phyloP scores from a whole-genome alignment of 345 rosid genomes.

The Salix viminalis region DNA sequence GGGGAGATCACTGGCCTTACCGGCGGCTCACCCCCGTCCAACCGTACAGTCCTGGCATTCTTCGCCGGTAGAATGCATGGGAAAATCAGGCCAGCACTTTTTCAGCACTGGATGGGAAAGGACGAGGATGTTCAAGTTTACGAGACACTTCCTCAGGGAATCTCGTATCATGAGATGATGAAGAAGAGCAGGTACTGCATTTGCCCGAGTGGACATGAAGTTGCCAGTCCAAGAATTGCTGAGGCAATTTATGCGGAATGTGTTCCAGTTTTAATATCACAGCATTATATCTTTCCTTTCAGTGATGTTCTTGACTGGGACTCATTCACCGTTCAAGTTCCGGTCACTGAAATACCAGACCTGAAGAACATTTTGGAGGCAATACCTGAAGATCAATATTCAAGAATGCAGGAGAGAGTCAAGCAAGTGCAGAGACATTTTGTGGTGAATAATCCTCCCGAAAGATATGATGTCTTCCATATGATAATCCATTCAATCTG shows the following conservation, averaged over 20 bases:
- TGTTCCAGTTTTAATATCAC: constrained; percentile 65
- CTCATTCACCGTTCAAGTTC: constrained; percentile 46
- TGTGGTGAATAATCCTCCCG: constrained; percentile 57
- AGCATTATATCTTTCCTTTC: constrained; percentile 54
- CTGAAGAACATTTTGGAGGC: constrained; percentile 46
- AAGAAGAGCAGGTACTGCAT: constrained; percentile 48
- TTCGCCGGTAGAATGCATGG: constrained; percentile 50
- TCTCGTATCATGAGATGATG: constrained; percentile 37
- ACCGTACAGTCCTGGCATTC: constrained; percentile 39
- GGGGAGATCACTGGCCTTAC: constrained; percentile 25
- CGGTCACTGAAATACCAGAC: constrained; percentile 47
- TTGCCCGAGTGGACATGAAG: constrained; percentile 84
- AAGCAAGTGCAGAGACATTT: constrained; percentile 54
- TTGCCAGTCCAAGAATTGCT: constrained; percentile 72
- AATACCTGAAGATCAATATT: constrained; percentile 42
- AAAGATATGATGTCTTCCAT: constrained; percentile 60
- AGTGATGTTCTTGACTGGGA: constrained; percentile 69
- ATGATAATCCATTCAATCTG: constrained; percentile 73
- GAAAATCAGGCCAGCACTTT: constrained; percentile 31
- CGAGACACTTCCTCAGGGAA: constrained; percentile 38
- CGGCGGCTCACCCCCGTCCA: constrained; percentile 15
- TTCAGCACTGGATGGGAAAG: constrained; percentile 43
- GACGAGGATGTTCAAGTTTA: constrained; percentile 44
- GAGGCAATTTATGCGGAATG: constrained; percentile 70
- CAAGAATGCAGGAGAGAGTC: constrained; percentile 37